A percentile compares a stretch with the other conserved stretches of the same genome.
Evolutionary conservation across 371 early-diverging fungal species (phyloP).

Genomic region (Zychaea mexicana): DNA sequence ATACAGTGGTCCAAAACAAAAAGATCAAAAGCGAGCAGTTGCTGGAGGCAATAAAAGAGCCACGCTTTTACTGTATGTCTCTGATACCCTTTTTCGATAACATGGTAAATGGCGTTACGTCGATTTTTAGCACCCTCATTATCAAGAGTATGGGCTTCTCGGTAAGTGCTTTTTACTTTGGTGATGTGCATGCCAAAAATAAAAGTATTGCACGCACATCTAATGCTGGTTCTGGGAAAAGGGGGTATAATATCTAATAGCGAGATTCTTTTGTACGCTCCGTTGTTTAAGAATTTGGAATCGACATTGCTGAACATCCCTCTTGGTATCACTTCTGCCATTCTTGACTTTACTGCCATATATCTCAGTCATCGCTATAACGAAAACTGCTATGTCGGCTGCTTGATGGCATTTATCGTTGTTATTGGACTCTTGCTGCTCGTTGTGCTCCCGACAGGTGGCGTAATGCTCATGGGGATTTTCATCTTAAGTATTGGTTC

Average conservation of each 20-base stretch:
- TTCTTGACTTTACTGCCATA: conserved; percentile 15
- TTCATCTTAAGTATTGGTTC: not conserved
- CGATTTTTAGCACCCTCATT: conserved; percentile 36
- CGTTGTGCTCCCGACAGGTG: not conserved
- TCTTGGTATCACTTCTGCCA: conserved; percentile 11
- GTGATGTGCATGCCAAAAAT: too few relatives aligned
- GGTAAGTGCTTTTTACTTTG: conserved; percentile 21
- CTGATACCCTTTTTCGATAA: conserved; percentile 32
- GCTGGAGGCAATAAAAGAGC: conserved; percentile 33
- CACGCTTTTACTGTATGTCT: conserved; percentile 24
- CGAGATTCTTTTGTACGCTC: too few relatives aligned
- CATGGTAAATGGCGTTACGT: conserved; percentile 41
- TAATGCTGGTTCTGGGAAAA: too few relatives aligned
- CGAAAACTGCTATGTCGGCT: too few relatives aligned
- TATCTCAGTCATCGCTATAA: conserved; percentile 9
- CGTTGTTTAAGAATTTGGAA: conserved; percentile 16
- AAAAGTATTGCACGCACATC: too few relatives aligned
- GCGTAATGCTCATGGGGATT: not conserved
- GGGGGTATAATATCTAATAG: too few relatives aligned
- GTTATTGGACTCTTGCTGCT: too few relatives aligned
- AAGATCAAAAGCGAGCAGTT: conserved; percentile 32
- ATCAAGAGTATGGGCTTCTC: conserved; percentile 42
- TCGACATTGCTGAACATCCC: conserved; percentile 24
- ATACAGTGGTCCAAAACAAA: conserved; percentile 27
- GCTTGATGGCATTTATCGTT: too few relatives aligned